phyloP scores from a whole-genome alignment of 495 filamentous ascomycete species.

The Neurospora discreta region DNA sequence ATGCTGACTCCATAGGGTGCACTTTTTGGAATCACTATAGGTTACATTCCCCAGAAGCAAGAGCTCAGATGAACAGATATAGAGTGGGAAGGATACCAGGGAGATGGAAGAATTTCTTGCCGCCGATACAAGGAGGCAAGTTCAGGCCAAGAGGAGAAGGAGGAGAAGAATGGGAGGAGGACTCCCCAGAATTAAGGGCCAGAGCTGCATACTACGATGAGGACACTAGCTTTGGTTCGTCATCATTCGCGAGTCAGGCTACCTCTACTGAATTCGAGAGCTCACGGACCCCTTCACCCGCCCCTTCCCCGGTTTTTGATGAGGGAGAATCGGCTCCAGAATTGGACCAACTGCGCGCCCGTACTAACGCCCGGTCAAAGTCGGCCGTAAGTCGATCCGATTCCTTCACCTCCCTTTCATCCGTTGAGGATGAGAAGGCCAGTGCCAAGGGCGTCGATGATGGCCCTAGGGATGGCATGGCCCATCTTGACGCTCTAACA shows the following conservation, averaged over 20 bases:
- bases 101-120: constrained; percentile 77
- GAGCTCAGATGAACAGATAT: constrained; percentile 65
- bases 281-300: constrained; percentile 39
- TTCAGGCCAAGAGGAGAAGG: constrained; percentile 45
- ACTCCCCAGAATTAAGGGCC: constrained; percentile 30
- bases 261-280: constrained; percentile 2
- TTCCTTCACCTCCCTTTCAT: constrained; percentile 32
- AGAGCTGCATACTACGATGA: constrained; percentile 2
- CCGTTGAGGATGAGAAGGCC: constrained; percentile 30
- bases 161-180: constrained; percentile 29
- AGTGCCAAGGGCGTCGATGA: constrained; percentile 23
- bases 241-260: constrained; percentile 24
- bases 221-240: constrained; percentile 4
- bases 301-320: constrained; percentile 55
- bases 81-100: constrained; percentile 78
- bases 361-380: constrained; percentile 16
- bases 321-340: constrained; percentile 28
- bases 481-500: constrained; percentile 65
- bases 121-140: constrained; percentile 84
- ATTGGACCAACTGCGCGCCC: constrained; percentile 11
- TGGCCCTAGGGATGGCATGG: constrained; percentile 33
- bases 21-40: constrained; percentile 30
- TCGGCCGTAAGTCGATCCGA: constrained; percentile 15
- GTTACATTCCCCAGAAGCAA: constrained; percentile 72
- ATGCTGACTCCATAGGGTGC: not conserved